Evolutionary conservation across 2,329 filamentous ascomycete species (phyloP), one percentile per base, ranked within the genome.

Genomic region (Leptographium procerum): DNA sequence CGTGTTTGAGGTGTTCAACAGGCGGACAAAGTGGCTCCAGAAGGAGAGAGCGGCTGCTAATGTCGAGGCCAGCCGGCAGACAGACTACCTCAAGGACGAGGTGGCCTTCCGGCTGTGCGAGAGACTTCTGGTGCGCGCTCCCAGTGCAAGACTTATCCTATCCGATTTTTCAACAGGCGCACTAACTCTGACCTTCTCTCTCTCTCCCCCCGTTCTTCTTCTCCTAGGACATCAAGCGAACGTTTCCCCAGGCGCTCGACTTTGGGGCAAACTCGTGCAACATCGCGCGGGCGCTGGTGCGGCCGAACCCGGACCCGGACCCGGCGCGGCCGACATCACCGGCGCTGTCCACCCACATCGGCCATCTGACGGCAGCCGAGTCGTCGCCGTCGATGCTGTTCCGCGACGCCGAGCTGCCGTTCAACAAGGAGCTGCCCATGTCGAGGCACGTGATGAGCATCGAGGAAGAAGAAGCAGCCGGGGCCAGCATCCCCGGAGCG

Each of bases 261-360:
- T 84, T 96, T 34, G 94, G 94, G 62, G 92, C 94, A 62, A 96
- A 97, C 70, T 89, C 92, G 61, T 96, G 92, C 79, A 95, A 96
- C 72, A 85, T 99, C 61, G 91, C 91, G 24, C 85, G 87, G 62
- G 88, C 89, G 59, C 80, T 97, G 52, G 87, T 86, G 65, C 77
- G 84, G 62, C 78, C 84, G 59, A 84, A 89, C 68, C 83, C 84
- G 1, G 85, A 88, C 67, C 79, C 78, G 9, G 78, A 80, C 64
- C 75, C 78, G 8, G 67, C 72, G n/a, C 76, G 73, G 55, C 81
- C 84, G 47, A 72, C 68, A n/a, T 79, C 80, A 28, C 80, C 83
- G 28, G 86, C 91, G 4, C 78, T 96, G 48, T 78, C 86, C 1
- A 79, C 77, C 26, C 84, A 87, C 60, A 85, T 99, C 58, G 79